phyloP scores from a whole-genome alignment of 2,329 filamentous ascomycete genomes.

The Metarhizium brunneum region DNA sequence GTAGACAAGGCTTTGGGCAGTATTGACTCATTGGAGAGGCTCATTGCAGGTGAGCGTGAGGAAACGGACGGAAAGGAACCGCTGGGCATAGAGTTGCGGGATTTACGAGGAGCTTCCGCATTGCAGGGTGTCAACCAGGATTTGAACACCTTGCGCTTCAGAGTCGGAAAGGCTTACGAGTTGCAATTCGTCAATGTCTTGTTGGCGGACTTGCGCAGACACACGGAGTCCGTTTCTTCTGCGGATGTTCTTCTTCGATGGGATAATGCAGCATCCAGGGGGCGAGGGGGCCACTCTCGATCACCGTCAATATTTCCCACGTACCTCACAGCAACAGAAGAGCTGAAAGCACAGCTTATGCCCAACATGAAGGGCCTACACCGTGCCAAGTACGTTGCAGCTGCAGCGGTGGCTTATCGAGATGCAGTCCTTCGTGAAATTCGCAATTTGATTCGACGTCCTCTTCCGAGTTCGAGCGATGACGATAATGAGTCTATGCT shows the following conservation, averaged over 20 bases:
- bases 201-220: constrained; percentile 69
- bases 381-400: constrained; percentile 67
- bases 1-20: constrained; percentile 70
- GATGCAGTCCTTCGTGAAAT: constrained; percentile 80
- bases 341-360: constrained; percentile 60
- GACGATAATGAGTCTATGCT: constrained; percentile 89
- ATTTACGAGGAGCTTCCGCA: constrained; percentile 69
- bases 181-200: constrained; percentile 68
- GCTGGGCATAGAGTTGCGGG: constrained; percentile 38
- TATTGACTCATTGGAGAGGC: constrained; percentile 67
- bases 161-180: constrained; percentile 84
- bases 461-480: constrained; percentile 85
- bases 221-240: constrained; percentile 62
- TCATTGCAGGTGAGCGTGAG: constrained; percentile 66
- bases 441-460: constrained; percentile 71
- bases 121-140: constrained; percentile 73
- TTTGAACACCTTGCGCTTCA: constrained; percentile 63
- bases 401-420: constrained; percentile 75
- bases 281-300: constrained; percentile 57
- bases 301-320: constrained; percentile 63
- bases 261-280: constrained; percentile 66
- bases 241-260: constrained; percentile 75
- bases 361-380: constrained; percentile 71
- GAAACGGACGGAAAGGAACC: constrained; percentile 18
- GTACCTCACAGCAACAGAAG: constrained; percentile 66